Evolutionary conservation across 1,284 basidiomycete species (phyloP).

Genomic region (Ceratobasidium sp.): DNA sequence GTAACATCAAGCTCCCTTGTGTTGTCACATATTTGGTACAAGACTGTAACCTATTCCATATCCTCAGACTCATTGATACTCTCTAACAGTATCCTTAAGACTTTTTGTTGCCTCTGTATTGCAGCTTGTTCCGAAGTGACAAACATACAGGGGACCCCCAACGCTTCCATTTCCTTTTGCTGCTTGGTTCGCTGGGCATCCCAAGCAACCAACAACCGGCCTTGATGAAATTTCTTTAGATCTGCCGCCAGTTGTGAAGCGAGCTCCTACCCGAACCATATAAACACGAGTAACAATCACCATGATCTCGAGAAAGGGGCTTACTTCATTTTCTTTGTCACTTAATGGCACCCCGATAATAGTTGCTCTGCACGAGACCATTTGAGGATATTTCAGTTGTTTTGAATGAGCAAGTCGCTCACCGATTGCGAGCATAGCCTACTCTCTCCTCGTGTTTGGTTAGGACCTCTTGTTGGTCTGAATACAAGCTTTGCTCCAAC

Average conservation of each 20-base stretch:
- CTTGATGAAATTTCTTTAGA: constrained; percentile 66
- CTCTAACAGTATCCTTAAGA: constrained; percentile 34
- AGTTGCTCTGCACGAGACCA: constrained; percentile 2
- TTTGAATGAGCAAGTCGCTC: not conserved
- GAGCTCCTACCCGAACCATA: constrained; percentile 50
- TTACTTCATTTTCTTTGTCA: constrained; percentile 24
- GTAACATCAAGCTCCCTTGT: not conserved
- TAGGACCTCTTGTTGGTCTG: constrained; percentile 22
- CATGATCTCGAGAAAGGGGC: not conserved
- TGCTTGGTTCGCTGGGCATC: constrained; percentile 73
- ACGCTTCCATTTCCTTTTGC: constrained; percentile 64
- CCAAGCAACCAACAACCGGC: constrained; percentile 73
- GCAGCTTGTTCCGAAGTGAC: constrained; percentile 57
- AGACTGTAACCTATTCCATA: not conserved
- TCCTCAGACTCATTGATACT: constrained; percentile 36
- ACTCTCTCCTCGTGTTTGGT: constrained; percentile 29
- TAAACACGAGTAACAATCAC: not conserved
- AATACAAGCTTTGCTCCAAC: constrained; percentile 62
- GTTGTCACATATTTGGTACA: constrained; percentile 6
- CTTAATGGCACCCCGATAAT: constrained; percentile 22
- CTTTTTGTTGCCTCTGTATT: constrained; percentile 54
- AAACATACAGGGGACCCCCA: constrained; percentile 75
- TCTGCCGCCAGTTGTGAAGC: constrained; percentile 54
- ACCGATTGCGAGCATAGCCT: constrained; percentile 20
- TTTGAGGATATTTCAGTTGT: not conserved